These are phyloP conservation scores for Diaporthe sp. DNA, from an alignment of 2,329 filamentous ascomycete species.

Conservation along the genomic window DNA sequence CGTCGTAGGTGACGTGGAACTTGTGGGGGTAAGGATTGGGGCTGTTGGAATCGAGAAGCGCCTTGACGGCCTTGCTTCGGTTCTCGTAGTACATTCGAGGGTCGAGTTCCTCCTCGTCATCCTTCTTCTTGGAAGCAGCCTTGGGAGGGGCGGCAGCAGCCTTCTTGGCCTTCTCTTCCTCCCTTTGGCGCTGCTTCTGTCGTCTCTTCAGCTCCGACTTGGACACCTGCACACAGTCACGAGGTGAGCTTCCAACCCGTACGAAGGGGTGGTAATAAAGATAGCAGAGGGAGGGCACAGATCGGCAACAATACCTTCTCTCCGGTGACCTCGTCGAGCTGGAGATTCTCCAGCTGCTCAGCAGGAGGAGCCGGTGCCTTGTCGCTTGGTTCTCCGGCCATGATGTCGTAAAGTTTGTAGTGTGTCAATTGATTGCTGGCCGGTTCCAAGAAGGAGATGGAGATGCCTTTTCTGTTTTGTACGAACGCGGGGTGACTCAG, in stretches of 20 bases:
- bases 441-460: not conserved
- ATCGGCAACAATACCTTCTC: slow-evolving; percentile 63
- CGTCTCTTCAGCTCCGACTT: slow-evolving; percentile 95
- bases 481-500: slow-evolving; percentile 32
- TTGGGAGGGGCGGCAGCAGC: slow-evolving; percentile 68
- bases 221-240: slow-evolving; percentile 62
- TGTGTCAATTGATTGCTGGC: slow-evolving; percentile 31
- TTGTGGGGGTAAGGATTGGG: slow-evolving; percentile 94
- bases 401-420: slow-evolving; percentile 31
- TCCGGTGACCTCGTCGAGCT: slow-evolving; percentile 93
- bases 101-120: slow-evolving; percentile 70
- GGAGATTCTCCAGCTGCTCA: slow-evolving; percentile 76
- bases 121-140: slow-evolving; percentile 66
- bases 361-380: slow-evolving; percentile 52
- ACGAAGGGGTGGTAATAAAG: not conserved
- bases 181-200: slow-evolving; percentile 89
- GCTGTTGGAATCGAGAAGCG: slow-evolving; percentile 77
- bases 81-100: slow-evolving; percentile 92
- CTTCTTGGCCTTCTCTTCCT: slow-evolving; percentile 91
- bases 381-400: slow-evolving; percentile 41
- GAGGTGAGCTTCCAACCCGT: slow-evolving; percentile 27
- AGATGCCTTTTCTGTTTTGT: not conserved
- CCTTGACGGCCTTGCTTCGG: slow-evolving; percentile 83
- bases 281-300: not conserved
- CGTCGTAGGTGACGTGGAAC: slow-evolving; percentile 88